Evolutionary conservation across 305 asterid species (phyloP), one percentile per base, ranked within the genome.

Genomic region (Fraxinus sp.): DNA sequence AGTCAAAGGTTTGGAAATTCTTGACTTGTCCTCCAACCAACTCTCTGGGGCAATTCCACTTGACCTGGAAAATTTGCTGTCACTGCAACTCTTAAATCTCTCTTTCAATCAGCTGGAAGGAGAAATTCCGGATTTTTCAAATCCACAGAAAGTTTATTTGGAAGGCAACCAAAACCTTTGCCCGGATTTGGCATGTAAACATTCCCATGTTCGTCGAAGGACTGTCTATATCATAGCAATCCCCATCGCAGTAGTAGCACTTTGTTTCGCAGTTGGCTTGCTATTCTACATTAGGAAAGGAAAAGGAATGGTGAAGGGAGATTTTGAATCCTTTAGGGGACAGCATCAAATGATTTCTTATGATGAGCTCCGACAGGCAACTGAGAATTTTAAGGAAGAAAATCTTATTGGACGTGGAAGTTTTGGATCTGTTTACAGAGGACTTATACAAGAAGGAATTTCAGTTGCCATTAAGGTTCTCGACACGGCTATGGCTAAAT

Each of bases 51-150:
- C 10, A 49, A 82, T 91, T 49, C 97, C 95, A 1, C 30, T 28
- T 10, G 83, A 75, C 39, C 86, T 93, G 13, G 82, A 86, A 52
- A 82, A 87, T 3, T 82, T 91, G 81, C 74, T 80, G 57, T 91
- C 87, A 1, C 86, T 93, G 37, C 83, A 84, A 30, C 77, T 85
- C 62, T 80, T 91, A 86, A 93, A 91, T 66, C 90, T 91, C 57
- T 93, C 95, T 33, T 86, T 81, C 90, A 91, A 93, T 46, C 79
- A 85, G 78, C 82, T 91, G 84, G 93, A 84, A 77, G 97, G 97
- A 16, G 81, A 80, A 74, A 66, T 89, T 28, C 95, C 95, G 0
- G 46, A 89, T 52, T 92, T 92, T 20, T 49, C 85, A 7, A 82
- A 89, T 77, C 85, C 90, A 72, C 80, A 86, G 1, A 87, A 79